phyloP scores from a whole-genome alignment of 148 eudicot species.

The Hydrangea macrophylla region DNA sequence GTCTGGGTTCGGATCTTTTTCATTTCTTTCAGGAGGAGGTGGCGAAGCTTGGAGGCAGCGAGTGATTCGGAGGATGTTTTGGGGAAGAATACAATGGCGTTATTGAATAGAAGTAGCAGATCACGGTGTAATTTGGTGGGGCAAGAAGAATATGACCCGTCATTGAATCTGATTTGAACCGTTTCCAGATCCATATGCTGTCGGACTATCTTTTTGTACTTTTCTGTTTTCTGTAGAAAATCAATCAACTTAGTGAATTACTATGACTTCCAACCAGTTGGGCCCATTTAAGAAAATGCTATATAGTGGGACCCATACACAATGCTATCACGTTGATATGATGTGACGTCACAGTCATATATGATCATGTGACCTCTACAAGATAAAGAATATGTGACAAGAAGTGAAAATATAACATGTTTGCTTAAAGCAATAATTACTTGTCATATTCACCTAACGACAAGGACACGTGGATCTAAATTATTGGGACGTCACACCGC shows the following conservation, averaged over 20 bases:
- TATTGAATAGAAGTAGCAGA: slow-evolving; percentile 33
- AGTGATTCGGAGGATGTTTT: slow-evolving; percentile 24
- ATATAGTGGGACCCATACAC: too few relatives aligned
- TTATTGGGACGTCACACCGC: too few relatives aligned
- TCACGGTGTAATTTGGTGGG: slow-evolving; percentile 28
- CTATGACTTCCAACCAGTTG: too few relatives aligned
- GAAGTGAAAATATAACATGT: too few relatives aligned
- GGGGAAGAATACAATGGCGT: slow-evolving; percentile 36
- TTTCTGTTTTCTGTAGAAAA: slow-evolving; percentile 27
- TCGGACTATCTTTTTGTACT: slow-evolving; percentile 29
- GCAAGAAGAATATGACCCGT: slow-evolving; percentile 34
- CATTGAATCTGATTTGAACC: slow-evolving; percentile 21
- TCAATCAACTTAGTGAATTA: neutral
- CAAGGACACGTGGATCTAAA: too few relatives aligned
- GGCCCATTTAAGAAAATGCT: too few relatives aligned
- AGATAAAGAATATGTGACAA: too few relatives aligned
- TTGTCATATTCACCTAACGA: too few relatives aligned
- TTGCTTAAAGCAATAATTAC: too few relatives aligned
- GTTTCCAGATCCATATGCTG: slow-evolving; percentile 35
- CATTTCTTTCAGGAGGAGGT: slow-evolving; percentile 20
- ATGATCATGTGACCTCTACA: too few relatives aligned
- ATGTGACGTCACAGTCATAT: too few relatives aligned
- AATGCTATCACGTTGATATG: too few relatives aligned
- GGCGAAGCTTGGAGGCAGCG: slow-evolving; percentile 26
- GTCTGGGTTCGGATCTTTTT: neutral